Percentiles rank a stretch among this genome's conserved stretches.
These are phyloP conservation scores for Hyphodiscus sp. DNA, from an alignment of 2,329 filamentous ascomycete species.

Conservation along the genomic window DNA sequence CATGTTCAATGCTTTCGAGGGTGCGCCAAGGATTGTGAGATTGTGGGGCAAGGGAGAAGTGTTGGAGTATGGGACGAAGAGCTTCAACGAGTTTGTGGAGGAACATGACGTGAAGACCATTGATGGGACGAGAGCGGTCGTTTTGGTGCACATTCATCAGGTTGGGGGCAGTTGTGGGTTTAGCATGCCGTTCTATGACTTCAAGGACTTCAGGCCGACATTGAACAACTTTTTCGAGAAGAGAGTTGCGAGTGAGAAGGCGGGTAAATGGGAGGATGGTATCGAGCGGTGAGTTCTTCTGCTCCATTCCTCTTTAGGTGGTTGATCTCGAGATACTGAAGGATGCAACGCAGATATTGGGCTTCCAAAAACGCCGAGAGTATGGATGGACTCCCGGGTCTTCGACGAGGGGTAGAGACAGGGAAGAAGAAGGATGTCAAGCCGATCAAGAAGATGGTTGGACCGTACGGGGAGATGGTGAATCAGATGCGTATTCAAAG, in stretches of 20 bases:
- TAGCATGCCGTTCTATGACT: conserved; percentile 17
- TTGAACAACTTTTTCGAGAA: conserved; percentile 20
- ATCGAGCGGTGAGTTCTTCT: conserved; percentile 15
- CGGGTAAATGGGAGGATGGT: conserved; percentile 15
- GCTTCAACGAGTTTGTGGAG: conserved; percentile 11
- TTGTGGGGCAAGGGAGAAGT: conserved; percentile 17
- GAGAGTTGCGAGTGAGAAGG: conserved; percentile 12
- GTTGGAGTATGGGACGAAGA: conserved; percentile 16
- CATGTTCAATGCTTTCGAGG: conserved; percentile 17
- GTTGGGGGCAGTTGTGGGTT: conserved; percentile 17
- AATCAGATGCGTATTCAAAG: neutral
- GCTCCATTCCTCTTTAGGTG: neutral
- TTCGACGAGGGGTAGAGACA: conserved; percentile 13
- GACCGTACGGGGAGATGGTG: conserved; percentile 5
- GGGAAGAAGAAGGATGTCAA: conserved; percentile 12
- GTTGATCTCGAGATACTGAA: neutral
- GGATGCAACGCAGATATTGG: conserved; percentile 12
- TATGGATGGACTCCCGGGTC: conserved; percentile 17
- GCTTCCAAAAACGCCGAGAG: conserved; percentile 15
- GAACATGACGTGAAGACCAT: conserved; percentile 11
- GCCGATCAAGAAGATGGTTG: conserved; percentile 23
- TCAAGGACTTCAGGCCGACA: conserved; percentile 12
- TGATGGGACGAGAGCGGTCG: conserved; percentile 14
- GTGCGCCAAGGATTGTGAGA: conserved; percentile 16
- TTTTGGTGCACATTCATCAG: conserved; percentile 18